These are phyloP conservation scores for Lithohypha guttulata DNA, from an alignment of 2,329 filamentous ascomycete species.

Conservation along the genomic window DNA sequence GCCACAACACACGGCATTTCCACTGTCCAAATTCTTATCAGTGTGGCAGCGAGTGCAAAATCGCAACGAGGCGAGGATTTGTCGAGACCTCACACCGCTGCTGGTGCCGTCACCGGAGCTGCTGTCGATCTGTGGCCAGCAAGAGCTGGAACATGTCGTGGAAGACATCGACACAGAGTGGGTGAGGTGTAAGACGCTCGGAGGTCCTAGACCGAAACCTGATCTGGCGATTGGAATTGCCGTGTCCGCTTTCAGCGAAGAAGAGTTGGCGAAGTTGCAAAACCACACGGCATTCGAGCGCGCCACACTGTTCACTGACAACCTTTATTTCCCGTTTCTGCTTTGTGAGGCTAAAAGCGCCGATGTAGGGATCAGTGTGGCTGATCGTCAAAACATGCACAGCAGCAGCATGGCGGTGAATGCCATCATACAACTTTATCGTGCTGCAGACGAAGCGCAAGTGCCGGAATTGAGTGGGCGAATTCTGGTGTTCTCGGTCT, in stretches of 20 bases:
- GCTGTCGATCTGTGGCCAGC: not conserved
- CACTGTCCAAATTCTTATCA: not conserved
- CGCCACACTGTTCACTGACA: not conserved
- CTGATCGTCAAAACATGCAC: slow-evolving; percentile 8
- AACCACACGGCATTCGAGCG: not conserved
- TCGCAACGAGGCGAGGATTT: not conserved
- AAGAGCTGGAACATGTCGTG: slow-evolving; percentile 36
- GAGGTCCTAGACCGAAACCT: not conserved
- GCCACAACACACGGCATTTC: slow-evolving; percentile 3
- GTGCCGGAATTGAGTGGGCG: not conserved
- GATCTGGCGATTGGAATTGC: not conserved
- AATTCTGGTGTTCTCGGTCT: not conserved
- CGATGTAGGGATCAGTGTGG: not conserved
- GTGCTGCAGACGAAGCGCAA: not conserved
- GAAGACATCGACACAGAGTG: slow-evolving; percentile 41
- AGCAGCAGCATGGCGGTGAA: slow-evolving; percentile 7
- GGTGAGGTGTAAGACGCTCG: not conserved
- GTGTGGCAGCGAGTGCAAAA: slow-evolving; percentile 3
- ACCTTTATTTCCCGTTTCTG: not conserved
- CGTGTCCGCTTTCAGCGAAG: not conserved
- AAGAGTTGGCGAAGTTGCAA: not conserved
- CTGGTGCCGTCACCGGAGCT: not conserved
- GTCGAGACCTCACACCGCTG: not conserved
- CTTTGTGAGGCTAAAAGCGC: not conserved
- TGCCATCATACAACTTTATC: slow-evolving; percentile 3